These are phyloP conservation scores for Excoecaria agallocha DNA, from an alignment of 345 rosid species.

Conservation along the genomic window DNA sequence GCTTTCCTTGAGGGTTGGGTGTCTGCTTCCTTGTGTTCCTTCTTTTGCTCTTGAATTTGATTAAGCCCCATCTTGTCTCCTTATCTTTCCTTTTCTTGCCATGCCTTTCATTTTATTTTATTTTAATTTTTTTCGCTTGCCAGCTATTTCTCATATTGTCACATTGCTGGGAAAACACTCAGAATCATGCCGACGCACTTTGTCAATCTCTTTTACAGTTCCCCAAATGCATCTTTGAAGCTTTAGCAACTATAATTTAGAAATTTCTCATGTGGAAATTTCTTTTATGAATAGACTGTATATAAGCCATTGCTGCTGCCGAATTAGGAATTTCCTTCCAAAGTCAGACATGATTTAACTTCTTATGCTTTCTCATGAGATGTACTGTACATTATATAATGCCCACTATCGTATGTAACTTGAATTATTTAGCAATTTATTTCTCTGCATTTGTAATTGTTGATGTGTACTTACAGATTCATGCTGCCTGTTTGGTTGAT, in stretches of 20 bases:
- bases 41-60: background rate
- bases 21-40: background rate
- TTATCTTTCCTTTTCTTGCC: background rate
- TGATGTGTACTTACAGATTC: conserved; percentile 58
- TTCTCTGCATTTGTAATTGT: background rate
- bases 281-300: background rate
- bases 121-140: background rate
- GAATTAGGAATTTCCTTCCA: conserved; percentile 7
- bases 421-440: conserved; percentile 3
- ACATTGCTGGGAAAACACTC: background rate
- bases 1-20: conserved; percentile 1
- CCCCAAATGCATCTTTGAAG: conserved; percentile 7
- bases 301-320: conserved; percentile 8
- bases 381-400: background rate
- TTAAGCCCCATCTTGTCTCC: conserved; percentile 2
- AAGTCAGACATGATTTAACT: background rate
- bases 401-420: background rate
- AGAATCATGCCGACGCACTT: background rate
- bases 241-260: background rate
- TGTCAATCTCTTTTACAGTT: conserved; percentile 12
- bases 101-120: background rate
- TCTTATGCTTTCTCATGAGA: background rate
- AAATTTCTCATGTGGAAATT: background rate
- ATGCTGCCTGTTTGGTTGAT: conserved; percentile 57
- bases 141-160: background rate